phyloP scores from a whole-genome alignment of 176 grass and related monocot genomes.

The Zizania latifolia region DNA sequence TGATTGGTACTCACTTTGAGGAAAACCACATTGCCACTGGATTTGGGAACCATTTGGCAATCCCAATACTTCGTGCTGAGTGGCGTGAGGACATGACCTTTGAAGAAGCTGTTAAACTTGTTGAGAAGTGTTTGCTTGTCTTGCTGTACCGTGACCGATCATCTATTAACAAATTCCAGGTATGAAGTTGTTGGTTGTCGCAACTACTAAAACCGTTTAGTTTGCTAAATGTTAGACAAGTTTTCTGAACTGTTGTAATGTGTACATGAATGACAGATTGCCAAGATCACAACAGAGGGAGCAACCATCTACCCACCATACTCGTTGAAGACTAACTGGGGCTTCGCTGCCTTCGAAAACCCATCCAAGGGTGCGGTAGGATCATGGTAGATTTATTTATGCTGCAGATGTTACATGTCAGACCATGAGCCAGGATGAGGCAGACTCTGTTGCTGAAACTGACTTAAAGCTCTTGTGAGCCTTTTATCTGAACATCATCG shows the following conservation, averaged over 20 bases:
- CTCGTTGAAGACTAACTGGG: slow-evolving; percentile 82
- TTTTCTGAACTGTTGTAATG: not conserved
- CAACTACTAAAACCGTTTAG: not conserved
- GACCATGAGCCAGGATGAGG: slow-evolving; percentile 14
- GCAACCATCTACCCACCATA: slow-evolving; percentile 83
- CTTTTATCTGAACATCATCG: slow-evolving; percentile 14
- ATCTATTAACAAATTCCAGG: slow-evolving; percentile 99
- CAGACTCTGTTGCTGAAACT: slow-evolving; percentile 14
- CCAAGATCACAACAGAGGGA: slow-evolving; percentile 81
- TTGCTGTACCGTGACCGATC: slow-evolving; percentile 95
- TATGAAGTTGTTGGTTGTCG: slow-evolving; percentile 12
- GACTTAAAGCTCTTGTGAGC: not conserved
- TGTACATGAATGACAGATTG: slow-evolving; percentile 41
- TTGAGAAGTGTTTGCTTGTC: slow-evolving; percentile 96
- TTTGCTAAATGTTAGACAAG: not conserved
- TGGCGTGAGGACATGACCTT: slow-evolving; percentile 92
- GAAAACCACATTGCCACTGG: slow-evolving; percentile 96
- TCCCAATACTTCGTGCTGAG: slow-evolving; percentile 88
- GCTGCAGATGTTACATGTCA: not conserved
- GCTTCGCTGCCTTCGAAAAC: slow-evolving; percentile 78
- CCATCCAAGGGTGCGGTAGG: slow-evolving; percentile 75
- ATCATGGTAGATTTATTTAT: slow-evolving; percentile 69
- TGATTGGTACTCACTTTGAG: slow-evolving; percentile 99
- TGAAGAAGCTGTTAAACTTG: slow-evolving; percentile 95
- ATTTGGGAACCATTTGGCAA: slow-evolving; percentile 95